These are phyloP conservation scores for Aspergillus steynii DNA, from an alignment of 495 filamentous ascomycete species.

Conservation along the genomic window DNA sequence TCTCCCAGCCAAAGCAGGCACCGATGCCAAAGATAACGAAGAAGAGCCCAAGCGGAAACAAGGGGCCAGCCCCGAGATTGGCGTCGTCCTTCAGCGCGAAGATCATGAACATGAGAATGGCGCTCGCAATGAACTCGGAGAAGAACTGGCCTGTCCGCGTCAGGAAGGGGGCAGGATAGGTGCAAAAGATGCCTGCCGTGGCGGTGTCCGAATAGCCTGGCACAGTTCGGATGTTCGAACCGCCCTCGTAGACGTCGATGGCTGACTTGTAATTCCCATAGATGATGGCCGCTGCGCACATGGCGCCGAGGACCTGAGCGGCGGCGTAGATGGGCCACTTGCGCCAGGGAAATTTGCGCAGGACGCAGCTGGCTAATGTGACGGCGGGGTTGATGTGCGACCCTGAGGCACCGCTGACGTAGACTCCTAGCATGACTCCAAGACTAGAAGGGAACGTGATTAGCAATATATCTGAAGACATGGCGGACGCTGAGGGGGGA, in stretches of 20 bases:
- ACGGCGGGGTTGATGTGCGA: slow-evolving; percentile 67
- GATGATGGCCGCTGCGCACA: slow-evolving; percentile 54
- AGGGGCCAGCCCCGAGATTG: slow-evolving; percentile 47
- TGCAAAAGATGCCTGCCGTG: slow-evolving; percentile 66
- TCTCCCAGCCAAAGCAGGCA: slow-evolving; percentile 69
- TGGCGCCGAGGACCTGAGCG: slow-evolving; percentile 56
- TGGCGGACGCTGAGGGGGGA: not conserved
- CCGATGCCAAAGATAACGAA: slow-evolving; percentile 67
- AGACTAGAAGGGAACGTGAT: slow-evolving; percentile 25
- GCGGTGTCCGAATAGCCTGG: slow-evolving; percentile 55
- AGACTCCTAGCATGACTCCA: slow-evolving; percentile 68
- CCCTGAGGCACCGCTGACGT: slow-evolving; percentile 58
- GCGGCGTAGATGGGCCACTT: slow-evolving; percentile 55
- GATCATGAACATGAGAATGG: slow-evolving; percentile 66
- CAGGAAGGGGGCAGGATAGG: slow-evolving; percentile 63
- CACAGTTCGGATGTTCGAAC: slow-evolving; percentile 53
- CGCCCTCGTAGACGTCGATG: slow-evolving; percentile 58
- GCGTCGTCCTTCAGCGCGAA: slow-evolving; percentile 65
- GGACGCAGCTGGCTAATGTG: slow-evolving; percentile 63
- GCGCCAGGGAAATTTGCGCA: slow-evolving; percentile 62
- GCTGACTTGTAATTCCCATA: slow-evolving; percentile 59
- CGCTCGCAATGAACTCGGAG: slow-evolving; percentile 61
- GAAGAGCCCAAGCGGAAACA: slow-evolving; percentile 59
- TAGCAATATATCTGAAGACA: not conserved
- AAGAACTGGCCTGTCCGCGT: slow-evolving; percentile 61